phyloP scores from a whole-genome alignment of 305 asterid genomes.

The Salvia sclarea region DNA sequence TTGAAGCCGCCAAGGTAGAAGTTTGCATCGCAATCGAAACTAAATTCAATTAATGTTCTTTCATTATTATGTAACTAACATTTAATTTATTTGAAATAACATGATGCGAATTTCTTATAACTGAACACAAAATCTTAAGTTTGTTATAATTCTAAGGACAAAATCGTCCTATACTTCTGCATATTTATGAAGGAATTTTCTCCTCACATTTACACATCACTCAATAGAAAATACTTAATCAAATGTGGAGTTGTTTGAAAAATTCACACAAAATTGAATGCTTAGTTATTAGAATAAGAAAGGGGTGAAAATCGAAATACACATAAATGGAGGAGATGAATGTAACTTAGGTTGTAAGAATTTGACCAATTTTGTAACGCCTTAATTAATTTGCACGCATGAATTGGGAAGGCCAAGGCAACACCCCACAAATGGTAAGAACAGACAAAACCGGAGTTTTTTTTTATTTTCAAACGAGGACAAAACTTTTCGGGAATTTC shows the following conservation, averaged over 20 bases:
- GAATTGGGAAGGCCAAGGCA: slow-evolving; percentile 33
- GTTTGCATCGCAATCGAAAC: too few species aligned
- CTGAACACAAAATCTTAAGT: too few species aligned
- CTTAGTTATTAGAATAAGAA: background rate
- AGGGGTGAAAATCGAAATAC: background rate
- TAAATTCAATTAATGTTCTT: too few species aligned
- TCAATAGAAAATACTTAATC: background rate
- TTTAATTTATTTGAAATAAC: too few species aligned
- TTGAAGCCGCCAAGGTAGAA: too few species aligned
- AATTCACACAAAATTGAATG: slow-evolving; percentile 13
- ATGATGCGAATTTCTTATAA: too few species aligned
- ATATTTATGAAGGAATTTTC: too few species aligned
- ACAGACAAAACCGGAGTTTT: slow-evolving; percentile 19
- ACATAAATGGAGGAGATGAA: background rate
- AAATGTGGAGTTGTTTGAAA: background rate
- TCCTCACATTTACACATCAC: background rate
- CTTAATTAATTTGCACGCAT: slow-evolving; percentile 40
- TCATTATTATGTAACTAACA: too few species aligned
- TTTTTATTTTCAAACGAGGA: slow-evolving; percentile 22
- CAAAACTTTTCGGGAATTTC: slow-evolving; percentile 30
- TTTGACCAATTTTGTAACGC: slow-evolving; percentile 35
- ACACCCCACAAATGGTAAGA: background rate
- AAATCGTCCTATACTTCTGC: too few species aligned
- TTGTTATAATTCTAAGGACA: too few species aligned
- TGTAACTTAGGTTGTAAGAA: slow-evolving; percentile 33